Conservation (phyloP, 805 yeast genomes). For the Metschnikowia corniflorae region DNA sequence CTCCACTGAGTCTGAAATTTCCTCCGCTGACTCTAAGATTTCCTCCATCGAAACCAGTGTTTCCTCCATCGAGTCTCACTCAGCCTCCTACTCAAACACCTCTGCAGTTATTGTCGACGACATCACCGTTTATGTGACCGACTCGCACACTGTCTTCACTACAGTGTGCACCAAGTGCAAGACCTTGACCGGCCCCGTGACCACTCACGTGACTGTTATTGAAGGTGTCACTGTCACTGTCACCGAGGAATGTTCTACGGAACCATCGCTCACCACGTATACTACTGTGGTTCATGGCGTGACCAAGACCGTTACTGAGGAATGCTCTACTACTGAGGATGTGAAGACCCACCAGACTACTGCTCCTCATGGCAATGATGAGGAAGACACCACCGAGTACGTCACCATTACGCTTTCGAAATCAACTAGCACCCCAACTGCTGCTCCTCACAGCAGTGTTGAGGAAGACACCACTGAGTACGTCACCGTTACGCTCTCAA, state of each 20-base stretch:
- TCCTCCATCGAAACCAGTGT: too few species aligned
- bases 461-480: neutral
- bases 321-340: conserved; percentile 3
- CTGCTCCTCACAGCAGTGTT: neutral
- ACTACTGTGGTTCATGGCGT: conserved; percentile 9
- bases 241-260: conserved; percentile 10
- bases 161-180: conserved; percentile 14
- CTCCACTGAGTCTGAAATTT: too few species aligned
- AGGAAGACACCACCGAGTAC: neutral
- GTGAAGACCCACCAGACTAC: too few species aligned
- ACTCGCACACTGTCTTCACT: conserved; percentile 8
- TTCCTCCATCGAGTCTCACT: neutral
- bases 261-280: conserved; percentile 8
- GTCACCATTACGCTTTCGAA: neutral
- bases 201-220: conserved; percentile 13
- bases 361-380: neutral
- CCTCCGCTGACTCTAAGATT: too few species aligned
- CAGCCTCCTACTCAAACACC: too few species aligned
- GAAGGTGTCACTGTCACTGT: conserved; percentile 8
- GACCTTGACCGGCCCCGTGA: conserved; percentile 10
- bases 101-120: conserved; percentile 2
- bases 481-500: neutral
- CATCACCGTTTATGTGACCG: conserved; percentile 6
- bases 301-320: conserved; percentile 8
- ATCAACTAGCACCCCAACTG: neutral